Percentiles rank a stretch among this genome's conserved stretches.
Conservation (phyloP, 2,329 filamentous ascomycete genomes). For the Fusarium robinianum region DNA sequence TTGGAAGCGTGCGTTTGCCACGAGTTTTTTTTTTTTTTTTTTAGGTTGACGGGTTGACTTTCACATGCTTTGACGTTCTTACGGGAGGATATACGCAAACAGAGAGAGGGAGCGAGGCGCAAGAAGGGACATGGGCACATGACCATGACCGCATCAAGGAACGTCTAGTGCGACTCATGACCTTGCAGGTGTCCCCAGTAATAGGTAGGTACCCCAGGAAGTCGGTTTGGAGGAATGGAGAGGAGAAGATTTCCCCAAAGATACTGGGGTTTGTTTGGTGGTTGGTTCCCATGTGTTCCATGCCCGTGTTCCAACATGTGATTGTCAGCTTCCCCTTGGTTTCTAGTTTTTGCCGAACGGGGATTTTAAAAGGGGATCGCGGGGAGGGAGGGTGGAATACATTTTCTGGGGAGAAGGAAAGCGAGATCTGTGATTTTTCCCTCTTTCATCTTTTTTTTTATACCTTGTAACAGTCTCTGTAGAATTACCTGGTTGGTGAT, state of each 20-base stretch:
- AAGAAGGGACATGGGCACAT: slow-evolving; percentile 21
- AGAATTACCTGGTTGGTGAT: neutral
- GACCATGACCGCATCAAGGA: slow-evolving; percentile 30
- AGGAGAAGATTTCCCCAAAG: neutral
- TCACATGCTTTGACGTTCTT: slow-evolving; percentile 27
- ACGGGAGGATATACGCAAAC: too few relatives aligned
- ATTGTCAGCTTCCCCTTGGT: slow-evolving; percentile 26
- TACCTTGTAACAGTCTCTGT: slow-evolving; percentile 1
- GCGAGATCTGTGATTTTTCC: slow-evolving; percentile 1
- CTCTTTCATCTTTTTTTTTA: slow-evolving; percentile 1
- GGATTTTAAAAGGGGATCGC: slow-evolving; percentile 26
- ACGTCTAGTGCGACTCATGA: slow-evolving; percentile 28
- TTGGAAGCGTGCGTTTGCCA: too few relatives aligned
- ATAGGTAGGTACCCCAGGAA: too few relatives aligned
- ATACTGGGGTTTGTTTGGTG: slow-evolving; percentile 7
- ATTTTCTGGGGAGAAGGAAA: neutral
- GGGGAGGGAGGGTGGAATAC: slow-evolving; percentile 5
- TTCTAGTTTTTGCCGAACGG: slow-evolving; percentile 29
- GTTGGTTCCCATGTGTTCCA: slow-evolving; percentile 1
- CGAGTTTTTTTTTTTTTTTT: neutral
- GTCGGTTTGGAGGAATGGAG: slow-evolving; percentile 1
- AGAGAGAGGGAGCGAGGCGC: slow-evolving; percentile 16
- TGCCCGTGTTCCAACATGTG: slow-evolving; percentile 28
- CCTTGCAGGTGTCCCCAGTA: too few relatives aligned
- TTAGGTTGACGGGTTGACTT: slow-evolving; percentile 15